phyloP scores from a whole-genome alignment of 2,329 filamentous ascomycete species.

The Fusarium succisae region DNA sequence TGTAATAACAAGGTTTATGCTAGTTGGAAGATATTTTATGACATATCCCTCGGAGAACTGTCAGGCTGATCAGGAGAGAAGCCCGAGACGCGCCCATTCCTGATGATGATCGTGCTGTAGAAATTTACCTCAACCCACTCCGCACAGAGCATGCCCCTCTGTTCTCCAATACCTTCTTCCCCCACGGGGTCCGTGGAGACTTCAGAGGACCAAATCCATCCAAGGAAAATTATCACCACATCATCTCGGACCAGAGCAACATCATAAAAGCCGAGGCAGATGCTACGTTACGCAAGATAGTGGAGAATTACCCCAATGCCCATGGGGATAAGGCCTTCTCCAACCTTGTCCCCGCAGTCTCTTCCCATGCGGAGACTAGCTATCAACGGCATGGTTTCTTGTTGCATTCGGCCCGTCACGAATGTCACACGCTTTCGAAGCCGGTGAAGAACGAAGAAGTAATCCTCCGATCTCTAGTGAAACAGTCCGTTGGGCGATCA shows the following conservation, averaged over 20 bases:
- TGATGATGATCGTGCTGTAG: not conserved
- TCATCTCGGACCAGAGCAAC: not conserved
- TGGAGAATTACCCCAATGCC: constrained; percentile 5
- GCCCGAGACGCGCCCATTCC: not conserved
- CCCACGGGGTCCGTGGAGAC: constrained; percentile 3
- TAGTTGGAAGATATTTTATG: not conserved
- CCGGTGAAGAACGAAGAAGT: not conserved
- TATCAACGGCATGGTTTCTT: not conserved
- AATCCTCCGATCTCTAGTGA: not conserved
- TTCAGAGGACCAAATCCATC: not conserved
- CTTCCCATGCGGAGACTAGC: not conserved
- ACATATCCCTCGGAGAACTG: not conserved
- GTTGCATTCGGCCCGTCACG: constrained; percentile 9
- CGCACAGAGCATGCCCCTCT: constrained; percentile 4
- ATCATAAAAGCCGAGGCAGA: not conserved
- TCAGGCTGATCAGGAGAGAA: not conserved
- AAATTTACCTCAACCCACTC: constrained; percentile 4
- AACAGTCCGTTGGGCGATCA: not conserved
- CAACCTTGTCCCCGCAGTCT: constrained; percentile 3
- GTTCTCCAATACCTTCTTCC: constrained; percentile 2
- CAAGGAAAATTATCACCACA: not conserved
- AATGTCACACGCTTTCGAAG: not conserved
- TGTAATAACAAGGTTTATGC: not conserved
- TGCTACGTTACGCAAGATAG: not conserved
- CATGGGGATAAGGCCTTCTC: constrained; percentile 8